Evolutionary conservation across 768 basidiomycete genomes (phyloP).

Genomic region (Rhodotorula sphaerocarpa): DNA sequence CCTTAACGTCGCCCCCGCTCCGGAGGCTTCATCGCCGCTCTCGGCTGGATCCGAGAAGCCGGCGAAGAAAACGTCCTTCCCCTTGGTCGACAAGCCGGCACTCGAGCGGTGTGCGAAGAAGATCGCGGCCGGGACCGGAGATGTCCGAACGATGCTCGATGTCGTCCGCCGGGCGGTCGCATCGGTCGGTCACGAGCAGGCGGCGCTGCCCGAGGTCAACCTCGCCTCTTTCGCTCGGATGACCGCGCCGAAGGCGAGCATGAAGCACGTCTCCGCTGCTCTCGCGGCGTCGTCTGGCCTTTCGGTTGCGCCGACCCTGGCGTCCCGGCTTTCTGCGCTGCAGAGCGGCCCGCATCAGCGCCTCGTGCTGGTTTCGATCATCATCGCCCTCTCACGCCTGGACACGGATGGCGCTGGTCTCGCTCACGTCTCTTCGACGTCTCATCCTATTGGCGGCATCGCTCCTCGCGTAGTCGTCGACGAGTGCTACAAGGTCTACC

Average conservation of each 20-base stretch:
- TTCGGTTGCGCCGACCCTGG: constrained; percentile 11
- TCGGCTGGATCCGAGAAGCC: no score
- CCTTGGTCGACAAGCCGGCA: constrained; percentile 56
- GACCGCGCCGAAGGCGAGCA: constrained; percentile 49
- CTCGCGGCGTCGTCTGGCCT: constrained; percentile 41
- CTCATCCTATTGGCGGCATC: not conserved
- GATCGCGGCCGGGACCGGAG: constrained; percentile 70
- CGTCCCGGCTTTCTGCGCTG: constrained; percentile 12
- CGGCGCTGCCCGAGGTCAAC: constrained; percentile 40
- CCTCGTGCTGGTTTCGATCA: constrained; percentile 18
- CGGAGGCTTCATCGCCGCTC: not conserved
- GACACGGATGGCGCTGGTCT: no score
- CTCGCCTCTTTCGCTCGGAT: constrained; percentile 12
- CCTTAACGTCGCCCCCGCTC: not conserved
- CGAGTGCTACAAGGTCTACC: constrained; percentile 16
- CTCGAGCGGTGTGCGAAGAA: constrained; percentile 69
- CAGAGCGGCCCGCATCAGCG: constrained; percentile 25
- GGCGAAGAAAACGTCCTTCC: constrained; percentile 26
- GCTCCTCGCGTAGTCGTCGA: not conserved
- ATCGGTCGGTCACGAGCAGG: constrained; percentile 46
- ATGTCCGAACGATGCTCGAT: constrained; percentile 70
- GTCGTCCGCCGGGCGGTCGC: constrained; percentile 66
- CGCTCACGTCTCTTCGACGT: no score
- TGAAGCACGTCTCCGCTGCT: constrained; percentile 62
- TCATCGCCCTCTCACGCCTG: constrained; percentile 22